Evolutionary conservation across 2,329 filamentous ascomycete genomes (phyloP).

Genomic region (Xenosphaeropsis pyriputrescens): DNA sequence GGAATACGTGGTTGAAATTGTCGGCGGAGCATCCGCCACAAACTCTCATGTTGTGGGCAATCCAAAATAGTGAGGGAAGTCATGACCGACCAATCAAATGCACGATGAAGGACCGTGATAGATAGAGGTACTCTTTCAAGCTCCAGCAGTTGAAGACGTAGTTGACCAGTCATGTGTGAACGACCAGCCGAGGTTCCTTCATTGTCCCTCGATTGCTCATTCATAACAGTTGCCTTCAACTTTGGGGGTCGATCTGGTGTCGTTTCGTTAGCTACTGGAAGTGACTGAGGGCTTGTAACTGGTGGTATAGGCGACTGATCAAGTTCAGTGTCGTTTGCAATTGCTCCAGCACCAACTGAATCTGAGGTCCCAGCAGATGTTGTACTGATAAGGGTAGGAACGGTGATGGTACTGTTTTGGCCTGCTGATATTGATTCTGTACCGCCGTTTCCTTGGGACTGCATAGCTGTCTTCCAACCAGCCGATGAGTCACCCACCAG

Average conservation of each 20-base stretch:
- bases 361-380: too few species aligned
- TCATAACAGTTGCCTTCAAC: too few species aligned
- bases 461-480: not conserved
- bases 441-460: not conserved
- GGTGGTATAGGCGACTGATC: too few species aligned
- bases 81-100: constrained; percentile 60
- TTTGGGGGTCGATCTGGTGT: too few species aligned
- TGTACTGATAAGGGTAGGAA: not conserved
- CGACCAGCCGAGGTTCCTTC: constrained; percentile 13
- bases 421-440: not conserved
- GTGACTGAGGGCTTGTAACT: too few species aligned
- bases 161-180: constrained; percentile 35
- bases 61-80: constrained; percentile 60
- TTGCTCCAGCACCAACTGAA: too few species aligned
- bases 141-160: constrained; percentile 58
- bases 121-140: constrained; percentile 64
- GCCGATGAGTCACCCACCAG: not conserved
- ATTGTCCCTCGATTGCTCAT: constrained; percentile 9
- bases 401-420: not conserved
- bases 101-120: constrained; percentile 51
- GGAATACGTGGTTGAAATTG: constrained; percentile 35
- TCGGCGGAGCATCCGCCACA: constrained; percentile 60
- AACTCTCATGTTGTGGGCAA: constrained; percentile 55
- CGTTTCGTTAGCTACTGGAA: too few species aligned
- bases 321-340: too few species aligned